Conservation (phyloP, 2,329 filamentous ascomycete species). For the Aspergillus neotritici region DNA sequence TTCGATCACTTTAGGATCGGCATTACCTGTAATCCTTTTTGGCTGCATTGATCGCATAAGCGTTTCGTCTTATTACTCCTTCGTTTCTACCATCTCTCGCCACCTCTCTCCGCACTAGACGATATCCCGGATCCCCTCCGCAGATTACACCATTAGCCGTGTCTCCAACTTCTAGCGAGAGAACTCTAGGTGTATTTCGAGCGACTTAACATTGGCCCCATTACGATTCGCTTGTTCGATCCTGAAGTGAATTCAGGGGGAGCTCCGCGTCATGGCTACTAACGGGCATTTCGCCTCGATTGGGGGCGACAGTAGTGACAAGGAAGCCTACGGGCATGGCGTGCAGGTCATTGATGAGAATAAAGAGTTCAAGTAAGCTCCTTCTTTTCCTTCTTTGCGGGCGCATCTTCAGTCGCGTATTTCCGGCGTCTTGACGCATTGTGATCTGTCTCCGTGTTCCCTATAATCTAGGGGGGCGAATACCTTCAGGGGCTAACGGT, state of each 20-base stretch:
- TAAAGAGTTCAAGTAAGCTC: constrained; percentile 86
- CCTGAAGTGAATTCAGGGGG: constrained; percentile 6
- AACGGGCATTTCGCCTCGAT: constrained; percentile 45
- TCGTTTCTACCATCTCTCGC: constrained; percentile 1
- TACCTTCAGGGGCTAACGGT: constrained; percentile 8
- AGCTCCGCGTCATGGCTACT: constrained; percentile 30
- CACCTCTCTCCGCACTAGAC: constrained; percentile 13
- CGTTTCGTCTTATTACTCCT: not conserved
- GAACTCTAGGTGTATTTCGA: no score
- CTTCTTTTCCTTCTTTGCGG: constrained; percentile 1
- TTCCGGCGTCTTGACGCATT: no score
- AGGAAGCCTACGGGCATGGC: constrained; percentile 69
- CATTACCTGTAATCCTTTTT: constrained; percentile 1
- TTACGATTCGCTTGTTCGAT: not conserved
- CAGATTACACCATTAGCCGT: not conserved
- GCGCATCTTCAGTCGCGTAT: no score
- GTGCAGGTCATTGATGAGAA: constrained; percentile 96
- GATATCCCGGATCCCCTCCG: constrained; percentile 7
- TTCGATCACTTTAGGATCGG: not conserved
- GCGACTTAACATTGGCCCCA: not conserved
- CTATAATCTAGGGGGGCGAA: not conserved
- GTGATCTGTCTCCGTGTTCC: not conserved
- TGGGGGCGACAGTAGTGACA: constrained; percentile 34
- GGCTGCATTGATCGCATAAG: constrained; percentile 1
- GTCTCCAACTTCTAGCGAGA: not conserved